Evolutionary conservation across 139 green algal species (phyloP).

Genomic region (Coccomyxa sp.): DNA sequence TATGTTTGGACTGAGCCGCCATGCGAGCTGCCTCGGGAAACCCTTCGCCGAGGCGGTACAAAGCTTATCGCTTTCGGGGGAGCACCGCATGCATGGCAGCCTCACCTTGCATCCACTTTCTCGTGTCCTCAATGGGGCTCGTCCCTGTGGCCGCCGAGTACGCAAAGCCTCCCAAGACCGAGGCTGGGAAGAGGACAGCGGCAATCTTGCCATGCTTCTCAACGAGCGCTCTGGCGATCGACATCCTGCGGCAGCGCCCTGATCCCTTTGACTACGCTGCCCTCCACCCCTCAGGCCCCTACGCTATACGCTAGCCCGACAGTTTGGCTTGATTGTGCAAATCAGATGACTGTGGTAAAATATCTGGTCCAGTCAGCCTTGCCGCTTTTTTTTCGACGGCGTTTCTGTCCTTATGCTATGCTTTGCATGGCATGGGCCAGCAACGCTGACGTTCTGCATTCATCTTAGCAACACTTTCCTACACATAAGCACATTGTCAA

Average conservation of each 20-base stretch:
- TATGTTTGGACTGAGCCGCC: no score
- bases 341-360: not conserved
- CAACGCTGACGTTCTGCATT: no score
- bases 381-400: not conserved
- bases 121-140: not conserved
- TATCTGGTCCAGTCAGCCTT: not conserved
- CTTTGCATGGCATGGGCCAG: no score
- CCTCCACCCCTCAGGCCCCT: not conserved
- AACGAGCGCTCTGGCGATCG: not conserved
- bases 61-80: not conserved
- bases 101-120: not conserved
- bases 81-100: not conserved
- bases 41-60: not conserved
- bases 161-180: not conserved
- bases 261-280: not conserved
- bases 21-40: no score
- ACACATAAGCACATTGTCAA: no score
- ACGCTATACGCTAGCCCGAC: not conserved
- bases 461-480: no score
- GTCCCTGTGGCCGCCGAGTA: not conserved
- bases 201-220: constrained; percentile 4
- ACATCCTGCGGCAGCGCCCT: not conserved
- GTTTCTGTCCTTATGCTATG: not conserved
- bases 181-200: not conserved
- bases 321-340: not conserved